Conservation (phyloP, 306 rosid genomes). For the Prunus padus region DNA sequence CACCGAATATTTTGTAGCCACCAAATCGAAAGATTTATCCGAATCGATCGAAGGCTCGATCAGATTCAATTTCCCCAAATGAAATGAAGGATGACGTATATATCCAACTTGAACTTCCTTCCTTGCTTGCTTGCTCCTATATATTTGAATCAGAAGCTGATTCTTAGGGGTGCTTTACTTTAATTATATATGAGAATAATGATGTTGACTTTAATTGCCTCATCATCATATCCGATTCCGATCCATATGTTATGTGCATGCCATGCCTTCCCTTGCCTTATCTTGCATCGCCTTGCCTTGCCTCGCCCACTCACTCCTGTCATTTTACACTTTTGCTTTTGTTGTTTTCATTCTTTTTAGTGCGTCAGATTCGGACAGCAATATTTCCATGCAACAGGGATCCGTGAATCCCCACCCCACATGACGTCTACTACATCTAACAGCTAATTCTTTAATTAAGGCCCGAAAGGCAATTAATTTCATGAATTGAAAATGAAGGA, state of each 20-base stretch:
- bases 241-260: neutral
- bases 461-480: neutral
- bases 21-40: neutral
- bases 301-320: neutral
- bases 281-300: neutral
- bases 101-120: neutral
- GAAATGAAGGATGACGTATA: too few relatives aligned
- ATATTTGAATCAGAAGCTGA: slow-evolving; percentile 20
- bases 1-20: neutral
- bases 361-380: neutral
- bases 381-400: neutral
- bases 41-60: neutral
- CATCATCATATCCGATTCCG: neutral
- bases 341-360: neutral
- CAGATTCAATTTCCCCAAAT: neutral
- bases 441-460: neutral
- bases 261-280: neutral
- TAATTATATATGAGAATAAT: neutral
- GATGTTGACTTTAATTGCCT: neutral
- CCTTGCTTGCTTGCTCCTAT: neutral
- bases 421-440: neutral
- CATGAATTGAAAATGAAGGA: neutral
- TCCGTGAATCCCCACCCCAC: neutral
- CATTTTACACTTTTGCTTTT: neutral
- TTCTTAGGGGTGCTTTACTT: slow-evolving; percentile 2